phyloP scores from a whole-genome alignment of 2,329 filamentous ascomycete species.

The Acephala macrosclerotiorum region DNA sequence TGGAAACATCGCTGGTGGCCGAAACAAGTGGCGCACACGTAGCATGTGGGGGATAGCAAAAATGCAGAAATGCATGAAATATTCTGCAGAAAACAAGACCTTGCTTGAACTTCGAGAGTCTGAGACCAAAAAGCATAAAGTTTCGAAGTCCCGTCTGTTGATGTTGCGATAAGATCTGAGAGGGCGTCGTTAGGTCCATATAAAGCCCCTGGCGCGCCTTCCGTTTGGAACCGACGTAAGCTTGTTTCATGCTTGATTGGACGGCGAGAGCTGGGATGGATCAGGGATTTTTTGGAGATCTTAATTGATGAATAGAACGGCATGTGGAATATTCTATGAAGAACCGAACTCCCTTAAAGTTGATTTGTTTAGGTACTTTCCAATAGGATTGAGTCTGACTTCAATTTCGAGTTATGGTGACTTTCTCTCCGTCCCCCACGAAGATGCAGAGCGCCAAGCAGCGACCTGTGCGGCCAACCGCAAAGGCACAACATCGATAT shows the following conservation, averaged over 20 bases:
- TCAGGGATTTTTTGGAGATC: neutral
- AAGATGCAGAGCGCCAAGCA: neutral
- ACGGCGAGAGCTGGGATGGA: constrained; percentile 5
- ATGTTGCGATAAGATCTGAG: constrained; percentile 5
- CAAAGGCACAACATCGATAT: neutral
- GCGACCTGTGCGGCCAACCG: neutral
- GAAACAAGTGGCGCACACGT: constrained; percentile 4
- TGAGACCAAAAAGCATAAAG: constrained; percentile 10
- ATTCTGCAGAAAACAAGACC: neutral
- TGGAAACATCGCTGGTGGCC: neutral
- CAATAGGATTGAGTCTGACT: neutral
- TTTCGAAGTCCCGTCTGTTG: neutral
- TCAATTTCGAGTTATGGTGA: neutral
- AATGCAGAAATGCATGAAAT: constrained; percentile 1
- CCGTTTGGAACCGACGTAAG: constrained; percentile 3
- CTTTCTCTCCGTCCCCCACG: neutral
- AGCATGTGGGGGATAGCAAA: neutral
- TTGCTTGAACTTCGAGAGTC: neutral
- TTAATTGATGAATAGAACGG: neutral
- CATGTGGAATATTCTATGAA: neutral
- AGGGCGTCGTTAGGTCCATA: neutral
- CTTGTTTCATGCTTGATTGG: constrained; percentile 12
- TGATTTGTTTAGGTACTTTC: neutral
- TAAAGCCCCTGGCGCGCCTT: neutral
- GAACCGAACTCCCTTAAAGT: neutral